These are phyloP conservation scores for Voacanga thouarsii DNA, from an alignment of 257 asterid genomes.

Conservation along the genomic window DNA sequence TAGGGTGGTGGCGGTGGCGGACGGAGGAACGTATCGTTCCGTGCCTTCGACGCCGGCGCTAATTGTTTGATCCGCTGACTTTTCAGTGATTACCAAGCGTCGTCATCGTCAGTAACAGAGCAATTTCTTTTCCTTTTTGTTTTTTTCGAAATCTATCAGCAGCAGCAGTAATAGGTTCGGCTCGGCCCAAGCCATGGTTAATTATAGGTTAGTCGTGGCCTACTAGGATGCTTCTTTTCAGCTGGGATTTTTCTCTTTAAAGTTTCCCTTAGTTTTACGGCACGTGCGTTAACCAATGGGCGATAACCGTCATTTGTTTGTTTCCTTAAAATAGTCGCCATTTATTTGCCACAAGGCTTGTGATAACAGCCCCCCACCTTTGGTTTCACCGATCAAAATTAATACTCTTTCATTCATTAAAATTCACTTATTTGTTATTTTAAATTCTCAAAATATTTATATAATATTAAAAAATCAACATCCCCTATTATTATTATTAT, in stretches of 20 bases:
- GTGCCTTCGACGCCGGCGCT: slow-evolving; percentile 26
- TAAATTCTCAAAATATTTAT: too few relatives aligned
- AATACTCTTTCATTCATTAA: too few relatives aligned
- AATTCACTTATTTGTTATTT: too few relatives aligned
- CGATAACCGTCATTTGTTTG: too few relatives aligned
- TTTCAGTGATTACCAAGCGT: neutral
- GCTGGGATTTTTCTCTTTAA: neutral
- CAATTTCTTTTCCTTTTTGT: neutral
- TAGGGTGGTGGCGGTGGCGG: slow-evolving; percentile 7
- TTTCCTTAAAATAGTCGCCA: too few relatives aligned
- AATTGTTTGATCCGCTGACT: slow-evolving; percentile 13
- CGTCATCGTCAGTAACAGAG: neutral
- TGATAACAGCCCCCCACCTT: too few relatives aligned
- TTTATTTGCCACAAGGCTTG: too few relatives aligned
- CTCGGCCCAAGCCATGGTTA: neutral
- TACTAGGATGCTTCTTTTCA: neutral
- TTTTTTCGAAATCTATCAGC: too few relatives aligned
- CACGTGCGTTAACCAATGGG: neutral
- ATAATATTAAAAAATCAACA: too few relatives aligned
- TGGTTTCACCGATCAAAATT: too few relatives aligned
- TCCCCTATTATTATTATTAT: too few relatives aligned
- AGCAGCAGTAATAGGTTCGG: neutral
- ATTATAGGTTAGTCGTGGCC: slow-evolving; percentile 8
- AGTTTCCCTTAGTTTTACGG: neutral
- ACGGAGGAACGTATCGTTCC: slow-evolving; percentile 3